Percentiles rank a stretch among this genome's conserved stretches.
Conservation (phyloP, 164 flowering plant species). For the Magnolia officinalis region DNA sequence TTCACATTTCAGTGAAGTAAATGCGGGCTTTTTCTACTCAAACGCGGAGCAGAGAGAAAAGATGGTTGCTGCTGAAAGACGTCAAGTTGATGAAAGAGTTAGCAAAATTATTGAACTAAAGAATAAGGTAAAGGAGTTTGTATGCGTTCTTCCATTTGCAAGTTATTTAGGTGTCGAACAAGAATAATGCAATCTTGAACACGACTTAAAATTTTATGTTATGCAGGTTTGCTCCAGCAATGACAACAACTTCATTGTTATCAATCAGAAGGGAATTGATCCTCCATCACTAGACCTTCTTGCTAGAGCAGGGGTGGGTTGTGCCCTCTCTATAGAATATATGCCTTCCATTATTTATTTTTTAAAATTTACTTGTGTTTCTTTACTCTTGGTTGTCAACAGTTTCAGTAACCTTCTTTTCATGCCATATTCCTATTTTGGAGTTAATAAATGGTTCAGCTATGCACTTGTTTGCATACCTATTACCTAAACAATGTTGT, state of each 20-base stretch:
- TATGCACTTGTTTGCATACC: too few species aligned
- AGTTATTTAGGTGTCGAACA: neutral
- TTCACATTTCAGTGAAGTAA: conserved; percentile 69
- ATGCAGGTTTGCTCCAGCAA: conserved; percentile 81
- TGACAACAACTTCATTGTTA: conserved; percentile 80
- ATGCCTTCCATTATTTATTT: neutral
- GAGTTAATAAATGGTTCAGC: neutral
- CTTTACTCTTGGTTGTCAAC: too few species aligned
- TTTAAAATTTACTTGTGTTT: neutral
- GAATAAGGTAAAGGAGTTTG: conserved; percentile 49
- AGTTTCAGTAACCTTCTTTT: neutral
- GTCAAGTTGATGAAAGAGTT: conserved; percentile 91
- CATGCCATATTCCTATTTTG: neutral
- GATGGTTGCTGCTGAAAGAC: conserved; percentile 97
- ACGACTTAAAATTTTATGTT: neutral
- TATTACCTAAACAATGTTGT: too few species aligned
- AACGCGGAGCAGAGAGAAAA: conserved; percentile 98
- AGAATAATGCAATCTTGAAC: neutral
- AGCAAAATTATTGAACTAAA: conserved; percentile 83
- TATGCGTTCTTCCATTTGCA: neutral
- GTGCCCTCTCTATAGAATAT: neutral
- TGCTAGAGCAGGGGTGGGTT: conserved; percentile 91
- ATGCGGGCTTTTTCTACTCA: conserved; percentile 99
- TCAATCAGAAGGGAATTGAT: conserved; percentile 97
- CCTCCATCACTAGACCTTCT: conserved; percentile 95